phyloP scores from a whole-genome alignment of 2,329 filamentous ascomycete genomes.

The Keithomyces neogunnii region DNA sequence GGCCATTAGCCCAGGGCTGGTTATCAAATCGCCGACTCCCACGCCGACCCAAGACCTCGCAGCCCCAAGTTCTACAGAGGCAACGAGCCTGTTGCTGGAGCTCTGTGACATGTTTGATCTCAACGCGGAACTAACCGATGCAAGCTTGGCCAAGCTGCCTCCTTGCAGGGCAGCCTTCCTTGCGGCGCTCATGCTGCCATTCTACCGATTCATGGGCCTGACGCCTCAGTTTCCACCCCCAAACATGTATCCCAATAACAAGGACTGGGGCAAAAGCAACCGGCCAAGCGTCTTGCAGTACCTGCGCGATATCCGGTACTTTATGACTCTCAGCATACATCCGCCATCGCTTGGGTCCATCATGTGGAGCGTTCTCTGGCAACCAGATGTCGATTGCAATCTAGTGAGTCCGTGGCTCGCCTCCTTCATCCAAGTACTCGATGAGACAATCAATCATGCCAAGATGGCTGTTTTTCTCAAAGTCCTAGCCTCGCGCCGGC shows the following conservation, averaged over 20 bases:
- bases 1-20: neutral
- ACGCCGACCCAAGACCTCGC: neutral
- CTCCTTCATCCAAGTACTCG: constrained; percentile 7
- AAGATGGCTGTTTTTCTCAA: constrained; percentile 8
- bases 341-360: constrained; percentile 9
- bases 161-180: constrained; percentile 2
- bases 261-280: neutral
- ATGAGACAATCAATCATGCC: constrained; percentile 5
- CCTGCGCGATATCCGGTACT: constrained; percentile 11
- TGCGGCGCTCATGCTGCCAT: constrained; percentile 3
- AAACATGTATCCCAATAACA: neutral
- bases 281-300: constrained; percentile 2
- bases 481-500: constrained; percentile 10
- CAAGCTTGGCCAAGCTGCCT: neutral
- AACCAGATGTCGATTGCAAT: constrained; percentile 15
- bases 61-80: neutral
- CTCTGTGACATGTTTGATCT: constrained; percentile 1
- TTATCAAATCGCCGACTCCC: neutral
- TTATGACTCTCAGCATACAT: constrained; percentile 15
- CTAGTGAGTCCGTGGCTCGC: constrained; percentile 15
- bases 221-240: neutral
- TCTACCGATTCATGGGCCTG: neutral
- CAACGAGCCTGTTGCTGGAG: constrained; percentile 1
- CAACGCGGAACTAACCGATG: neutral
- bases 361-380: constrained; percentile 17